Base-by-base conservation (phyloP, 2,329 filamentous ascomycete species). In the Beauveria varroae region DNA sequence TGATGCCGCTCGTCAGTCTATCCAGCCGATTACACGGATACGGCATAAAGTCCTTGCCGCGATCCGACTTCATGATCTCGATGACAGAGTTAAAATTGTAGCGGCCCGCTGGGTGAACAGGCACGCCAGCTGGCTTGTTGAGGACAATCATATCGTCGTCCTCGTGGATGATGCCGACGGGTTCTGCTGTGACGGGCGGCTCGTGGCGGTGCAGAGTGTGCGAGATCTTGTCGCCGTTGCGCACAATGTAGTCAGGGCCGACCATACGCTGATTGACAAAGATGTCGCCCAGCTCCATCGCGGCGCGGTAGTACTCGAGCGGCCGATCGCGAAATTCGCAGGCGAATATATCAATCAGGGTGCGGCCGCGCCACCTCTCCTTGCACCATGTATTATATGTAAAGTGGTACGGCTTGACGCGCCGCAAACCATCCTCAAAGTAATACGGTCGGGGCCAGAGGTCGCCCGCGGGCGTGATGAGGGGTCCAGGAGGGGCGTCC, bases 381-480 rank as follows among this genome's bases (percentile, higher is more conserved):
- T 98, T 99, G 79, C 90, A 95, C 76, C 86, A 91, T 0, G 93
- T 97, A 71, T 96, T 96, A 79, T 97, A 97, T 3, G 93, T 97
- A 73, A 83, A 97, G 72, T 95, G 86, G 72, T 99, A 98, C 3
- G 93, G 93, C 49, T 81, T 82, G 37, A 97, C 88, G 65, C 91
- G 87, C 56, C 93, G 87, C 64, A 99, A 78, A 9, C 90, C 92
- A 67, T 88, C 87, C 68, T 96, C 88, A 64, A 96, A 80, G 68
- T 88, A 89, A 75, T 97, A 98, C 0, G 91, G 92, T 61, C 78
- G 76, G 9, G 82, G 83, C 79, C 77, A 81, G 24, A 75, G 66
- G 57, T 76, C 72, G 34, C 69, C 70, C 6, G 68, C 65, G 3
- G 76, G 72, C 22, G 71, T 74, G 47, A 71, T 70, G 62, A 74